Percentiles rank a stretch among this genome's conserved stretches.
Evolutionary conservation across 495 filamentous ascomycete genomes (phyloP).

Genomic region (Aspergillus steynii): DNA sequence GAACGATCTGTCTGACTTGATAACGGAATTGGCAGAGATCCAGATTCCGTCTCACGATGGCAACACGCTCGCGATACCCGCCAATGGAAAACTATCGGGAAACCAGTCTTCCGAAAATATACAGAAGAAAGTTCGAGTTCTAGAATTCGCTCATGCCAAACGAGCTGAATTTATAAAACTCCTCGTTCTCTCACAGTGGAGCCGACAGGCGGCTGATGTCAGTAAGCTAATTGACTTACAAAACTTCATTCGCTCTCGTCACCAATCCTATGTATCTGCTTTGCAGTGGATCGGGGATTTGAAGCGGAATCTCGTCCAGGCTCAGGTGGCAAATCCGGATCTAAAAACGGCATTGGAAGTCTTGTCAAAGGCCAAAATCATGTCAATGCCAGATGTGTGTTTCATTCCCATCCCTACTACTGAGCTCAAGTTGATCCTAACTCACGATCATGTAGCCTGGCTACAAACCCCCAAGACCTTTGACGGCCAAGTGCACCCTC

Average conservation of each 20-base stretch:
- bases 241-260: constrained; percentile 64
- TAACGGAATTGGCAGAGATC: constrained; percentile 69
- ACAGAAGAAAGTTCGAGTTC: constrained; percentile 73
- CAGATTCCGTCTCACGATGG: constrained; percentile 47
- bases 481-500: constrained; percentile 65
- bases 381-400: constrained; percentile 75
- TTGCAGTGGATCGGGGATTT: constrained; percentile 63
- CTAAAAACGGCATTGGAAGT: constrained; percentile 84
- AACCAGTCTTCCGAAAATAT: constrained; percentile 66
- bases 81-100: constrained; percentile 54
- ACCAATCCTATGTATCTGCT: constrained; percentile 54
- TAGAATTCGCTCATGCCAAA: constrained; percentile 68
- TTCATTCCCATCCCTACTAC: constrained; percentile 9
- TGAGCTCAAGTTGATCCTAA: constrained; percentile 23
- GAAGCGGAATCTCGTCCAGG: constrained; percentile 62
- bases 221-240: constrained; percentile 83
- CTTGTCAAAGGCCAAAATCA: constrained; percentile 70
- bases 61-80: constrained; percentile 23
- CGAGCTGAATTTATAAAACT: constrained; percentile 83
- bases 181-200: constrained; percentile 86
- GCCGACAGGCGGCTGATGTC: constrained; percentile 71
- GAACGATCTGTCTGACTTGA: constrained; percentile 67
- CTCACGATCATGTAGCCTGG: constrained; percentile 51
- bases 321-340: constrained; percentile 82
- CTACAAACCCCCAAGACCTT: constrained; percentile 73